phyloP scores from a whole-genome alignment of 441 rosid species.

The Arabidopsis lyrata region DNA sequence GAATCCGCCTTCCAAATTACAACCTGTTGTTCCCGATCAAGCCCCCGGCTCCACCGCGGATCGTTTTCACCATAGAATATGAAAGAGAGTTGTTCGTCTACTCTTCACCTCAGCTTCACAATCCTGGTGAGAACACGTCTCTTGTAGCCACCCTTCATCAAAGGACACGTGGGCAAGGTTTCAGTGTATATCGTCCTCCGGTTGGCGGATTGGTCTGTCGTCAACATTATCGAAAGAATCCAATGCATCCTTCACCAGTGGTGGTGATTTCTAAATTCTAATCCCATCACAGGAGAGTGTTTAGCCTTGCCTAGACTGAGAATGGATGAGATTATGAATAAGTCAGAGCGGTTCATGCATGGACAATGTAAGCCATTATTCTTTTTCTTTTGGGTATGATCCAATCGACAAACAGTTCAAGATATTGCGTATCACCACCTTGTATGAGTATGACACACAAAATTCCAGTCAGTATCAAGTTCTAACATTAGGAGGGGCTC shows the following conservation, averaged over 20 bases:
- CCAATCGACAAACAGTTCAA: conserved; percentile 12
- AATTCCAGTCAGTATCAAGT: background rate
- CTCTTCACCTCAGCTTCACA: background rate
- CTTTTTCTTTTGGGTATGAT: conserved; percentile 8
- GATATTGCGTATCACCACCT: background rate
- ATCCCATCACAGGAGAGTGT: conserved; percentile 29
- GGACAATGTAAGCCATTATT: background rate
- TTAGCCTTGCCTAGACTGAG: background rate
- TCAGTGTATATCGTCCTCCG: too few relatives aligned
- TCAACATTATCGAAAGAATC: background rate
- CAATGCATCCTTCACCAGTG: background rate
- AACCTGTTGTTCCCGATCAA: background rate
- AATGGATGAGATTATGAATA: too few relatives aligned
- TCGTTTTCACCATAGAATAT: background rate
- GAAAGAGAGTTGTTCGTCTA: too few relatives aligned
- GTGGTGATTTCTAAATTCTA: conserved; percentile 15
- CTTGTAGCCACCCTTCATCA: background rate
- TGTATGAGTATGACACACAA: background rate
- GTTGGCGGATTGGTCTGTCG: background rate
- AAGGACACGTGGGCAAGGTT: background rate
- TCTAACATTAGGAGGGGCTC: background rate
- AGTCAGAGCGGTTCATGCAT: too few relatives aligned
- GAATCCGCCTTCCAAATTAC: background rate
- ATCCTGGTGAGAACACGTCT: background rate
- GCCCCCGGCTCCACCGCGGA: background rate